Percentiles rank a stretch among this genome's conserved stretches.
phyloP scores from a whole-genome alignment of 257 asterid species.

The Linaria vulgaris region DNA sequence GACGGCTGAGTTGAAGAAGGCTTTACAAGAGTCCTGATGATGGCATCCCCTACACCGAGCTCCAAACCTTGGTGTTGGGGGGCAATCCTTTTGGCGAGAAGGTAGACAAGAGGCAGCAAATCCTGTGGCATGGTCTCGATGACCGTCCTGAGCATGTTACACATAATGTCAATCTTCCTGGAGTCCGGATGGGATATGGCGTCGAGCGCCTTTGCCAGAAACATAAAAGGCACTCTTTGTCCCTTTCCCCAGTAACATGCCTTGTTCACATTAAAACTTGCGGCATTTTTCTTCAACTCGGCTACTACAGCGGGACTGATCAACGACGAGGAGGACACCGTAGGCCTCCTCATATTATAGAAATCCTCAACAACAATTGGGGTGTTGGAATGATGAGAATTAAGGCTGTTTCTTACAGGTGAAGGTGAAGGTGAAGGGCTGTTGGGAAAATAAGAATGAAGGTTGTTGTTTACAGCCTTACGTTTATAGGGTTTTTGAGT shows the following conservation, averaged over 20 bases:
- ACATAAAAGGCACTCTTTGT: slow-evolving; percentile 87
- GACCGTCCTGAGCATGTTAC: slow-evolving; percentile 90
- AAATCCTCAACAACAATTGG: too few species aligned
- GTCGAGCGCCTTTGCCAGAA: slow-evolving; percentile 77
- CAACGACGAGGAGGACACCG: too few species aligned
- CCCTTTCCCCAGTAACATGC: slow-evolving; percentile 85
- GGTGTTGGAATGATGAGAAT: too few species aligned
- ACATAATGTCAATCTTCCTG: slow-evolving; percentile 71
- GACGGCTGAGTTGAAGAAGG: too few species aligned
- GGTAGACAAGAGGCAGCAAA: slow-evolving; percentile 71
- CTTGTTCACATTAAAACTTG: slow-evolving; percentile 56
- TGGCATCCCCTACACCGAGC: slow-evolving; percentile 91
- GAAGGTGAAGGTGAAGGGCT: too few species aligned
- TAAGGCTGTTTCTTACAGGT: too few species aligned
- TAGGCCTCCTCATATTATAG: slow-evolving; percentile 43
- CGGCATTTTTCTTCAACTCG: slow-evolving; percentile 75
- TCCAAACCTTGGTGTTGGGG: slow-evolving; percentile 89
- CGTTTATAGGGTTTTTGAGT: too few species aligned
- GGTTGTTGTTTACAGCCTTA: too few species aligned
- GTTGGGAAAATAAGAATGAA: too few species aligned
- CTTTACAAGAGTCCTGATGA: slow-evolving; percentile 84
- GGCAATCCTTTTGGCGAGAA: slow-evolving; percentile 70
- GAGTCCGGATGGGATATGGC: slow-evolving; percentile 78
- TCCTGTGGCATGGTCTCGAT: slow-evolving; percentile 77
- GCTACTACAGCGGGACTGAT: slow-evolving; percentile 55